A percentile compares a stretch with the other conserved stretches of the same genome.
phyloP scores from a whole-genome alignment of 805 yeast species.

The Metschnikowia chrysomelidarum region DNA sequence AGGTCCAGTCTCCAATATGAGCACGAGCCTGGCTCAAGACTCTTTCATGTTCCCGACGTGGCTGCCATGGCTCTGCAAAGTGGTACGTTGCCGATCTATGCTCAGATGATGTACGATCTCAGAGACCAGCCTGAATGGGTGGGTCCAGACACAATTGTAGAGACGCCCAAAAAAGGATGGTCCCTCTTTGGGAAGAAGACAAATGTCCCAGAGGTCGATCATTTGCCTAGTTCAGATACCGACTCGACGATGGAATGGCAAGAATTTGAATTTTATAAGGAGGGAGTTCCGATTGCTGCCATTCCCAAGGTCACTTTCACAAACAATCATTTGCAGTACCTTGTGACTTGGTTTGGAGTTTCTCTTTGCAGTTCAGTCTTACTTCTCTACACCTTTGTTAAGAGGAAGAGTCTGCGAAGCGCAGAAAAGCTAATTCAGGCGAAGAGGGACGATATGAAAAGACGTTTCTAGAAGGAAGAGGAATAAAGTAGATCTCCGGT shows the following conservation, averaged over 20 bases:
- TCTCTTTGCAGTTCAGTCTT: slow-evolving; percentile 70
- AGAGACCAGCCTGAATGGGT: slow-evolving; percentile 59
- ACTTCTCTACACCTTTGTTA: slow-evolving; percentile 40
- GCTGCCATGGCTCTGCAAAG: slow-evolving; percentile 73
- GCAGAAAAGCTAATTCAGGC: slow-evolving; percentile 43
- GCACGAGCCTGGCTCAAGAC: slow-evolving; percentile 60
- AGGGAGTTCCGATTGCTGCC: slow-evolving; percentile 91
- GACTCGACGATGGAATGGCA: slow-evolving; percentile 40
- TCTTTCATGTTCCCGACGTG: slow-evolving; percentile 79
- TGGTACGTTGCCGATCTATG: slow-evolving; percentile 68
- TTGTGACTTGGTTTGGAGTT: slow-evolving; percentile 94
- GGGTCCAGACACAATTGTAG: slow-evolving; percentile 12
- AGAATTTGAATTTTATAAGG: slow-evolving; percentile 56
- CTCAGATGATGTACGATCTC: slow-evolving; percentile 69
- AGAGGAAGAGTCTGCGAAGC: slow-evolving; percentile 28
- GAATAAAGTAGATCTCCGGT: neutral
- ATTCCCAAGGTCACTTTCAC: slow-evolving; percentile 76
- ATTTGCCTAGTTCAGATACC: slow-evolving; percentile 21
- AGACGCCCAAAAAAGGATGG: slow-evolving; percentile 15
- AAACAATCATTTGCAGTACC: slow-evolving; percentile 88
- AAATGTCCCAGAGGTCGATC: slow-evolving; percentile 13
- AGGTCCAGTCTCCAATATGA: slow-evolving; percentile 67
- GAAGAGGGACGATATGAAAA: slow-evolving; percentile 37
- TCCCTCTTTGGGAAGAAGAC: slow-evolving; percentile 9
- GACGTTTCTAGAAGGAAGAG: slow-evolving; percentile 9